A percentile compares a stretch with the other conserved stretches of the same genome.
Conservation (phyloP, 2,329 filamentous ascomycete species). For the Fusarium secorum region DNA sequence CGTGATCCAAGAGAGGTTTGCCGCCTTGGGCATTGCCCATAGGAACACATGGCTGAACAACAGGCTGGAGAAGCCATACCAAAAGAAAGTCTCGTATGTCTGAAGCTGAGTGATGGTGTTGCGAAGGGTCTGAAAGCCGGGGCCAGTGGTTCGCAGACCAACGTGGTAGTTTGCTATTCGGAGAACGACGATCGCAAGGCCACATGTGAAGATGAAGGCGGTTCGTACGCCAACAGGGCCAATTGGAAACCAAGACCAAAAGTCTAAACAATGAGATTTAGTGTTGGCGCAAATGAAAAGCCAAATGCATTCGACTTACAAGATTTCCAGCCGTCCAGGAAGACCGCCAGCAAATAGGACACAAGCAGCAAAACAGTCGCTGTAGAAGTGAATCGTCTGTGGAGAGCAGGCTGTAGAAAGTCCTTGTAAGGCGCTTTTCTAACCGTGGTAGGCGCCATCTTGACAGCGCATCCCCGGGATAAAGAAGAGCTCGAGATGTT, state of each 20-base stretch:
- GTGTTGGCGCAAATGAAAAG: not conserved
- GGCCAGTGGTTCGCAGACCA: slow-evolving; percentile 74
- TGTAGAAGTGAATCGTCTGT: slow-evolving; percentile 84
- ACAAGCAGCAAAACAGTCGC: slow-evolving; percentile 73
- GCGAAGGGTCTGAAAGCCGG: slow-evolving; percentile 70
- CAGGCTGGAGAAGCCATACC: slow-evolving; percentile 80
- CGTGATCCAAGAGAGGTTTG: slow-evolving; percentile 77
- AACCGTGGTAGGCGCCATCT: slow-evolving; percentile 61
- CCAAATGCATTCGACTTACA: slow-evolving; percentile 59
- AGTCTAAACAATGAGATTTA: slow-evolving; percentile 56
- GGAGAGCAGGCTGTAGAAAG: slow-evolving; percentile 87
- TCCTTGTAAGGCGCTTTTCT: slow-evolving; percentile 78
- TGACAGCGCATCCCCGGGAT: slow-evolving; percentile 55
- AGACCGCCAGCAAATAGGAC: slow-evolving; percentile 76
- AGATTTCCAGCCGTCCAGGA: slow-evolving; percentile 73
- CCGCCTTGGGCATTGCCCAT: slow-evolving; percentile 67
- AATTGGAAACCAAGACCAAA: slow-evolving; percentile 89
- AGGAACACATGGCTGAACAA: slow-evolving; percentile 84
- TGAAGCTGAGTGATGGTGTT: slow-evolving; percentile 65
- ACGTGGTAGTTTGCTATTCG: slow-evolving; percentile 85
- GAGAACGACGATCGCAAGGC: slow-evolving; percentile 80
- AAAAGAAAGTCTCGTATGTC: slow-evolving; percentile 74
- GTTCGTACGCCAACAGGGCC: slow-evolving; percentile 78
- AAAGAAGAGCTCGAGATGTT: slow-evolving; percentile 24
- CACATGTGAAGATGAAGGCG: slow-evolving; percentile 76